Evolutionary conservation across 768 basidiomycete genomes (phyloP), one percentile per base, ranked within the genome.

Genomic region (Calocybe gangraenosa): DNA sequence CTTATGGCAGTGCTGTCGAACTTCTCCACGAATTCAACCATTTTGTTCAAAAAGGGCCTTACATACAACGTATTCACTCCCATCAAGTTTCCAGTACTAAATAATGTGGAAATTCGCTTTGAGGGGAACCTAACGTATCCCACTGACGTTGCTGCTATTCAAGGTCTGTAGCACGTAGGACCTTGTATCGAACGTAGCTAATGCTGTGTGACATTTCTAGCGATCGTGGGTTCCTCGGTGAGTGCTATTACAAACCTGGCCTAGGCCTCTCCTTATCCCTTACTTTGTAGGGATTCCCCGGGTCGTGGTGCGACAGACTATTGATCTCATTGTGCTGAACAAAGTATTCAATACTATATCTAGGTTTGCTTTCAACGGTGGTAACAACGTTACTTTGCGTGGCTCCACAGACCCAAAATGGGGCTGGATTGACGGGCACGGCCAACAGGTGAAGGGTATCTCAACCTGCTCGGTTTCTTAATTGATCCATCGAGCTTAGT

Each of bases 361-460:
- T 37, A 79, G 80, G 81, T 69, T 84, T 36, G 54, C 72, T 1
- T 79, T 82, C 49, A 62, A 60, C 2, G 77, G 75, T 10, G 79
- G 82, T 3, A 71, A 57, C 32, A 82, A 82, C 44, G 76, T 83
- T 35, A 82, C 79, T 8, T 57, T 84, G 6, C 65, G 76, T 20
- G 79, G 82, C 0, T 73, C 75, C 17, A 62, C 57, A 9, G 74
- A 83, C 48, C 73, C 77, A 0, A 47, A 76, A 2, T 78, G 77
- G 76, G 81, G 81, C n/a, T 83, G 80, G 80, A 70, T 84, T 0
- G 74, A 82, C 51, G 76, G 66, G 1, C 74, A 82, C 40, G 81
- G 81, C 1, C 78, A 81, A 62, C 67, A 67, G 23, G 75, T 74
- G 45, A 40, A 64, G 58, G 25, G 30, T 9, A 33, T 7, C 3